These are phyloP conservation scores for Ulmus americana DNA, from an alignment of 331 rosid genomes.

Conservation along the genomic window DNA sequence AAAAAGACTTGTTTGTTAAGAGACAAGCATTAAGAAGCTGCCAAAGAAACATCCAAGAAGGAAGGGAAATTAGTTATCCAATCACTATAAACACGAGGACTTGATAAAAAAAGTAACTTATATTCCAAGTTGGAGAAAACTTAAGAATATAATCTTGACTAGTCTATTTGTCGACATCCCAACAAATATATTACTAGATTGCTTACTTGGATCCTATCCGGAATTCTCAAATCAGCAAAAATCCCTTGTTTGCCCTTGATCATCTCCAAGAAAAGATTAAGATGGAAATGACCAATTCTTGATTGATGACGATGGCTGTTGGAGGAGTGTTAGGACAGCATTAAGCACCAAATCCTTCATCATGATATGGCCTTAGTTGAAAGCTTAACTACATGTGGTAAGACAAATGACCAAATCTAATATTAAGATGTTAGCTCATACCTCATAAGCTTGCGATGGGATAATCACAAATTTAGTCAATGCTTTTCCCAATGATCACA, in stretches of 20 bases:
- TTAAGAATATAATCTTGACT: constrained; percentile 1
- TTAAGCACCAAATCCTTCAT: not conserved
- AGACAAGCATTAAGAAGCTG: not conserved
- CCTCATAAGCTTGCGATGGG: not conserved
- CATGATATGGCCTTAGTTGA: constrained; percentile 3
- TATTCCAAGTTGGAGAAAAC: constrained; percentile 5
- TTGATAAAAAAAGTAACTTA: not conserved
- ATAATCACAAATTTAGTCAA: constrained; percentile 3
- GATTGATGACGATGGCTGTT: not conserved
- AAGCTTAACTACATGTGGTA: not conserved
- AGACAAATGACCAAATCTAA: constrained; percentile 5
- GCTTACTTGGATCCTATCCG: constrained; percentile 15
- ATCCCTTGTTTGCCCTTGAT: not conserved
- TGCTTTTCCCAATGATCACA: not conserved
- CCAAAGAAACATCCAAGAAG: constrained; percentile 12
- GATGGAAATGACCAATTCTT: not conserved
- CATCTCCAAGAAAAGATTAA: not conserved
- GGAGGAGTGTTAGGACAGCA: constrained; percentile 10
- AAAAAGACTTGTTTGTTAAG: not conserved
- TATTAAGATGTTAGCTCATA: not conserved
- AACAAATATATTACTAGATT: constrained; percentile 2
- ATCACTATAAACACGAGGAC: not conserved
- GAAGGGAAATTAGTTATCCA: not conserved
- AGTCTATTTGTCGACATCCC: not conserved
- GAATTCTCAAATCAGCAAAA: not conserved